Percentiles rank a stretch among this genome's conserved stretches.
These are phyloP conservation scores for Phytopythium delawarense DNA, from an alignment of 352 stramenopile species.

Conservation along the genomic window DNA sequence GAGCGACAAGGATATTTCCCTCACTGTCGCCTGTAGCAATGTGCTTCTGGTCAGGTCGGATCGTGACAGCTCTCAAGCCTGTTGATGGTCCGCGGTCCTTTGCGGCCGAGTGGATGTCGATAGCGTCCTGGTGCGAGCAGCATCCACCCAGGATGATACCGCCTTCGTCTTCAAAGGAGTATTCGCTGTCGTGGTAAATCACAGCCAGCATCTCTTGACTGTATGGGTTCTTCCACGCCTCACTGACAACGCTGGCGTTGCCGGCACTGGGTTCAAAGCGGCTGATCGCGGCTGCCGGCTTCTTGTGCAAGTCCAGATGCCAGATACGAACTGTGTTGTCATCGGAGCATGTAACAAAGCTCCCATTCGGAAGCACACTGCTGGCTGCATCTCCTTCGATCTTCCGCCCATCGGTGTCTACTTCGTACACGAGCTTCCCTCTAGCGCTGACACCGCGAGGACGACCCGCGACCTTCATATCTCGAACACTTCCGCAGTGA, in stretches of 20 bases:
- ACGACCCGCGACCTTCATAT: conserved; percentile 51
- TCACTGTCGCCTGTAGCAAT: conserved; percentile 68
- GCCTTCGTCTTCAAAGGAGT: conserved; percentile 39
- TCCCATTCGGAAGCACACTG: conserved; percentile 45
- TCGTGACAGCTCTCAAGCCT: conserved; percentile 33
- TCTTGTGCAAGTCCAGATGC: conserved; percentile 75
- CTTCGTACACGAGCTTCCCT: conserved; percentile 52
- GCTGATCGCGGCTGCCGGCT: conserved; percentile 21
- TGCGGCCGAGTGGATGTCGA: conserved; percentile 40
- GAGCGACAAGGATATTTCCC: conserved; percentile 57
- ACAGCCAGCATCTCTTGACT: conserved; percentile 71
- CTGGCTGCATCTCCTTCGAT: conserved; percentile 9
- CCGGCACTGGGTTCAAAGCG: conserved; percentile 18
- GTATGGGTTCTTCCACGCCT: conserved; percentile 58
- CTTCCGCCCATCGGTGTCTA: conserved; percentile 11
- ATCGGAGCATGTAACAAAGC: conserved; percentile 80
- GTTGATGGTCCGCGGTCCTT: conserved; percentile 33
- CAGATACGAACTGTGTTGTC: conserved; percentile 88
- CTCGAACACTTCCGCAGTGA: conserved; percentile 67
- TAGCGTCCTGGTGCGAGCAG: conserved; percentile 31
- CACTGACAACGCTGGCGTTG: conserved; percentile 11
- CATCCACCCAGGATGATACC: conserved; percentile 50
- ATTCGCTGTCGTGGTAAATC: conserved; percentile 51
- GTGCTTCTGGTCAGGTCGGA: conserved; percentile 57
- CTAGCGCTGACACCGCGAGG: conserved; percentile 47